Evolutionary conservation across 73 alveolate genomes (phyloP), one percentile per base, ranked within the genome.

Genomic region (Symbiodinium natans): DNA sequence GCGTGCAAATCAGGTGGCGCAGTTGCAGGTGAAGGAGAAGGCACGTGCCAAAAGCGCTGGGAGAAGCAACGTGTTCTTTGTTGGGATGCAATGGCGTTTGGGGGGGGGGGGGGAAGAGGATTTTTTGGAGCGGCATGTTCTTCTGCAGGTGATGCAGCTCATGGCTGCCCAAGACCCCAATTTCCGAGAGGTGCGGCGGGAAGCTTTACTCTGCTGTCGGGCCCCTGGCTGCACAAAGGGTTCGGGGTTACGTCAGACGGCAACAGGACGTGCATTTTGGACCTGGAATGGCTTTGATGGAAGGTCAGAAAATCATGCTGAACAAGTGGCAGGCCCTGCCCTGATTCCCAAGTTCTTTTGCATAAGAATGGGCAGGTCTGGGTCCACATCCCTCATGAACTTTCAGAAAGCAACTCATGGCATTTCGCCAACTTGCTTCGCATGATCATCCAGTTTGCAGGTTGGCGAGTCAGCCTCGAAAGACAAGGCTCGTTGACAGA

Each of bases 311-410:
- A 74, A 92, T 92, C 42, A 92, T 92, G 98, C 83, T 92, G 83
- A 92, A 92, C 98, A 92, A 92, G 56, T 92, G 98, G 98, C 98
- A 92, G 98, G 96, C 59, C 59, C 59, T n/a, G n/a, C n/a, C n/a
- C n/a, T n/a, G n/a, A n/a, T n/a, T n/a, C n/a, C n/a, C n/a, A n/a
- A n/a, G n/a, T n/a, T n/a, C n/a, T n/a, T n/a, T n/a, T n/a, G n/a
- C n/a, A n/a, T n/a, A n/a, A n/a, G n/a, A n/a, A n/a, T n/a, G n/a
- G n/a, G n/a, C n/a, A n/a, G n/a, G n/a, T n/a, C n/a, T n/a, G n/a
- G n/a, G n/a, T n/a, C n/a, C n/a, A n/a, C n/a, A n/a, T n/a, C n/a
- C n/a, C n/a, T n/a, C n/a, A n/a, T n/a, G n/a, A n/a, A n/a, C n/a
- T n/a, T n/a, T n/a, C n/a, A n/a, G n/a, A n/a, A n/a, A n/a, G n/a